Base-by-base conservation (phyloP, 148 eudicot species). In the Chenopodium formosanum region DNA sequence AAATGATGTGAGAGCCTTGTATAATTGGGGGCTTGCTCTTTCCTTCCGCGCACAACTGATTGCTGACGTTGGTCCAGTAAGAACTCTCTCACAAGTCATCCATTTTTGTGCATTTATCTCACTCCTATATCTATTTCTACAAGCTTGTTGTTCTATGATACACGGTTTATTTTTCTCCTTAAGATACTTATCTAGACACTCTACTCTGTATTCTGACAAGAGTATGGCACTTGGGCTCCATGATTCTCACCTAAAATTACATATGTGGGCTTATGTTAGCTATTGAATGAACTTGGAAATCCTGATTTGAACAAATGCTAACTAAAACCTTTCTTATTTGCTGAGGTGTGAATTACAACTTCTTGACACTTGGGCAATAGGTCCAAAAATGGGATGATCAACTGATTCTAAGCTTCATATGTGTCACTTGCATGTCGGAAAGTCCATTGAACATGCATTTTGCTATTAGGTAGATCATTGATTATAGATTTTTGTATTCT, bases 41-140 rank as follows among this genome's bases (percentile, higher is more conserved):
- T 89, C 89, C 48, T 96, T 94, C 80, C 97, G 98, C 66, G 99
- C 97, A 13, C 98, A 92, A 78, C 89, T 96, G 82, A 89, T 96
- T 85, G 97, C 99, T 79, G 98, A 96, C 86, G 92, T 90, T 86
- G 99, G 99, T 83, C 99, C 99, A 4, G 99, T 96, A 90, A 91
- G 97, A 68, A 48, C 63, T 79, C 48, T 71, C 4, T 23, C 65
- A 64, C 40, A 27, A 56, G 22, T 56, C 62, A 17, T 0, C 32
- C 31, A 23, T n/a, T 11, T 75, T 70, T 64, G 32, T 66, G 40
- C 63, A 47, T 62, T 25, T 10, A 11, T n/a, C 20, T 84, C 50
- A 9, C 22, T 73, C 37, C 34, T 63, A 1, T 64, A 19, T 16
- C 22, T 60, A 9, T 25, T 23, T 0, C 16, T n/a, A 44, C 29